These are phyloP conservation scores for Ceratocystis ficicola DNA, from an alignment of 2,329 filamentous ascomycete species.

Conservation along the genomic window DNA sequence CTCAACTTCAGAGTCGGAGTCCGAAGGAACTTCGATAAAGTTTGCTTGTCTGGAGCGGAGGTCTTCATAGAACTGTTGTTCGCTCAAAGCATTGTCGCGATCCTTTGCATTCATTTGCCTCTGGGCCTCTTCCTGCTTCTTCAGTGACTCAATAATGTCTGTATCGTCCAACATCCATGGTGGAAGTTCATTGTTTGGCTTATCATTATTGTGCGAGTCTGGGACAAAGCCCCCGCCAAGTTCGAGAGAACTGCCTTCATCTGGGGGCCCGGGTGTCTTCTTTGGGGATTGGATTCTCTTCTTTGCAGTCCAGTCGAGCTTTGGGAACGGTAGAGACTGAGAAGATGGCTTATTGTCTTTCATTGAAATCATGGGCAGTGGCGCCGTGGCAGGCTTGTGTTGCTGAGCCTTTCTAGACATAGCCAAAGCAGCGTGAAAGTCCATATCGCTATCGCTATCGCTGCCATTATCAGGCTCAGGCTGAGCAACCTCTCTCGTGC, in stretches of 20 bases:
- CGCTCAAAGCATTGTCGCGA: constrained; percentile 43
- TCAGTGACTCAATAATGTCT: constrained; percentile 53
- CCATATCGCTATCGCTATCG: constrained; percentile 56
- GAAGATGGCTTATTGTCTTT: constrained; percentile 39
- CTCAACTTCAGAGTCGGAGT: constrained; percentile 44
- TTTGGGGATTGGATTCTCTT: not conserved
- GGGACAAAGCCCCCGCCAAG: constrained; percentile 17
- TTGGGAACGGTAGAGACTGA: constrained; percentile 84
- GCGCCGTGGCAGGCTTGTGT: not conserved
- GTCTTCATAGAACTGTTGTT: constrained; percentile 30
- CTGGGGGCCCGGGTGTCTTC: not conserved
- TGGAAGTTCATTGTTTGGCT: constrained; percentile 48
- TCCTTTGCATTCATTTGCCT: constrained; percentile 53
- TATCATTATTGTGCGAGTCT: constrained; percentile 29
- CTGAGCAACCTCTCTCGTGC: constrained; percentile 47
- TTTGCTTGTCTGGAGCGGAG: constrained; percentile 34
- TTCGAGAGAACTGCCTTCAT: not conserved
- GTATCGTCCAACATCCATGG: constrained; percentile 59
- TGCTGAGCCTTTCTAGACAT: constrained; percentile 29
- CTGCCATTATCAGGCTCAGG: constrained; percentile 37
- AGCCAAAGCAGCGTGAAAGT: constrained; percentile 63
- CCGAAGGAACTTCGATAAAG: constrained; percentile 50
- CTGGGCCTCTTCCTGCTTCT: constrained; percentile 45
- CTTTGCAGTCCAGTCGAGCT: constrained; percentile 47
- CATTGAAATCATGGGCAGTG: constrained; percentile 7